Base-by-base conservation (phyloP, 108 stramenopile genomes). In the Fragilaria radians region DNA sequence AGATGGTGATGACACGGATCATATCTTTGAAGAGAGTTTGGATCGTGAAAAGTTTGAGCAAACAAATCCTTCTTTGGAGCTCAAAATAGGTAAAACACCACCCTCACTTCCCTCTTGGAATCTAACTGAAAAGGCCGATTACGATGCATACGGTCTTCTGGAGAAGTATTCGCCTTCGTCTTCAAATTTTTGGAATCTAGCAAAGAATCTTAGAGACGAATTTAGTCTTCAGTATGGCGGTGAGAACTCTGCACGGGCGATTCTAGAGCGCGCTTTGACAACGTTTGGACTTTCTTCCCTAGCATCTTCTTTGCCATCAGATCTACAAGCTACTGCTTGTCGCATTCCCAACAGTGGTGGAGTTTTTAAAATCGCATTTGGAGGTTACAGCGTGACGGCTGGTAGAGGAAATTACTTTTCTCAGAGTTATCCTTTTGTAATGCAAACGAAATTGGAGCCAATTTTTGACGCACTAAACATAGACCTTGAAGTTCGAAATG, bases 361-460 rank as follows among this genome's bases (percentile, higher is more conserved):
- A 11, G 36, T 18, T 11, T 51, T 51, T 51, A 21, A 7, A 7
- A 25, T 57, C 32, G 55, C 80, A 0, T 88, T 88, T 78, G 82
- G 65, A 28, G 86, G 86, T 30, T 88, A 88, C 58, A 71, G 69
- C 9, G 86, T 88, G 18, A 88, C 86, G 9, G 77, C 66, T 21
- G 86, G 86, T 18, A 61, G 80, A 32, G 86, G 86, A 18, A 88
- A 88, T 52, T 50, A 63, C 19, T 81, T 79, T 50, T 17, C 66
- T 18, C 82, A 88, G 52, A 80, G 78, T 28, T 88, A 71, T 65
- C 86, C 86, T 11, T 83, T 88, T 68, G 77, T 78, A 14, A 26
- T 82, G 73, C 55, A 81, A 67, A 49, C 61, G 23, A 26, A 82
- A 0, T 34, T 84, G 28, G 52, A 57, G 57, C 54, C 60, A 2